Conservation (phyloP, 2,329 filamentous ascomycete species). For the Magnaporthales sp. region DNA sequence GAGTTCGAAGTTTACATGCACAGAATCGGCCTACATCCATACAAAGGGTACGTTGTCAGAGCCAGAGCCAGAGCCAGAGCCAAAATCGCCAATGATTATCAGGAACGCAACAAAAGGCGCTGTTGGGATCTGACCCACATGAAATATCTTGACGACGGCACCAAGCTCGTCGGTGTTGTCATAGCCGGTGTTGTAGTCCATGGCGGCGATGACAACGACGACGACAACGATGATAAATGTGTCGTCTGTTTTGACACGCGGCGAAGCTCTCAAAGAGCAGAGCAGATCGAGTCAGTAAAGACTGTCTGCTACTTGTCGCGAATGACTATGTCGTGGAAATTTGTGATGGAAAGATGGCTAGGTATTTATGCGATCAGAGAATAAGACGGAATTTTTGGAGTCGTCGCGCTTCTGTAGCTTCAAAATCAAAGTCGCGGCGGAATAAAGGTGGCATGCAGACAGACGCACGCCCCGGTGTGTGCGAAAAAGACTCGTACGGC, state of each 20-base stretch:
- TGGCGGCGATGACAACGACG: conserved; percentile 16
- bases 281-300: background rate
- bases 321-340: background rate
- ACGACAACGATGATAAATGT: background rate
- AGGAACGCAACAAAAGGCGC: conserved; percentile 4
- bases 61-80: too few relatives aligned
- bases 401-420: background rate
- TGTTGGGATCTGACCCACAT: conserved; percentile 28
- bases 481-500: background rate
- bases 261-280: background rate
- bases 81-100: background rate
- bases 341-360: background rate
- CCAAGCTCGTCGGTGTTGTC: conserved; percentile 47
- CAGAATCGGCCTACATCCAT: conserved; percentile 56
- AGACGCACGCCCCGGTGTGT: background rate
- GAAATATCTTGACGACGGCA: conserved; percentile 51
- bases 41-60: background rate
- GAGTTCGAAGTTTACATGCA: conserved; percentile 85
- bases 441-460: background rate
- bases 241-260: background rate
- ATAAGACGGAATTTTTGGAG: background rate
- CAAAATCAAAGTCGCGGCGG: background rate
- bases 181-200: conserved; percentile 54
- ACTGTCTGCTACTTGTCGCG: background rate
- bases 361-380: background rate